Base-by-base conservation (phyloP, 176 grass and related monocot species). In the Stipa capillata region DNA sequence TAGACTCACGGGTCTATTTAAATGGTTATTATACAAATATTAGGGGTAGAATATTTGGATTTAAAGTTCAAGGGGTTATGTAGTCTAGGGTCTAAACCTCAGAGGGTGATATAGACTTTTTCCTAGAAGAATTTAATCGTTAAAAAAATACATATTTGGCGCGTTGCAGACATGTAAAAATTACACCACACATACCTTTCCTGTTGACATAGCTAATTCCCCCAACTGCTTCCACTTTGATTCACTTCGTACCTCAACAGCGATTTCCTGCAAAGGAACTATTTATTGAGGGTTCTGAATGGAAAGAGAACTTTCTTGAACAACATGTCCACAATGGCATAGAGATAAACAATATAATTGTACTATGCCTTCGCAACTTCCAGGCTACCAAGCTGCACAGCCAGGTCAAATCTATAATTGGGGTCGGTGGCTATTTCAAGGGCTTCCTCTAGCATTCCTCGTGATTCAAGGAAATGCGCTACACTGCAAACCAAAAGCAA, bases 171-270 rank as follows among this genome's bases (percentile, higher is more conserved):
- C 14, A 85, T 36, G 53, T 31, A 71, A 65, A 41, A 21, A 72
- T 41, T 15, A 13, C 37, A 74, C n/a, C n/a, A n/a, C 52, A 69
- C 57, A 52, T 67, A 97, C 93, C 77, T 97, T 93, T 51, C 93
- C 93, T 48, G 60, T 83, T 15, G 93, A 97, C 88, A 97, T 89
- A 84, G 93, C 93, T 63, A 97, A 48, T 20, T 85, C 90, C 34
- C 88, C 93, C 45, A 93, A 36, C 56, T 97, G 90, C 80, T 91
- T 97, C 93, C 93, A 97, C 60, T 97, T 97, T 0, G 93, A 97
- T 47, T 97, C 90, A 72, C 93, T 93, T 72, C 16, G 86, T 14
- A 83, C 88, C 57, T 97, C 90, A 50, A 32, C 70, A 20, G 88
- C 88, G 79, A 97, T 97, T 89, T 57, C 86, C 93, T 97, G 80